Evolutionary conservation across 441 rosid species (phyloP).

Genomic region (Adansonia gregorii): DNA sequence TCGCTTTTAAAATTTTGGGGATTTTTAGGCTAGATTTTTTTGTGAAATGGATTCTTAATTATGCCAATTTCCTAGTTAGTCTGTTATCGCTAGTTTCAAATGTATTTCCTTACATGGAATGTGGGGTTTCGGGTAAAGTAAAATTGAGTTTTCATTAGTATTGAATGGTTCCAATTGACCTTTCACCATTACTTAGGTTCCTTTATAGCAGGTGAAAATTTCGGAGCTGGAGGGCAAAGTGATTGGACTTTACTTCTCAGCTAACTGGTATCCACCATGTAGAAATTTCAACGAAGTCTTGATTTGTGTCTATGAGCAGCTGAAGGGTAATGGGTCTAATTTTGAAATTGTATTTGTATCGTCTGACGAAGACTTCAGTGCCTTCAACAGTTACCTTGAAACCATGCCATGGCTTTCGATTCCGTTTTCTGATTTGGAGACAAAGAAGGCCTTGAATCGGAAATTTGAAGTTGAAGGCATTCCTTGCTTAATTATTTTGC

Average conservation of each 20-base stretch:
- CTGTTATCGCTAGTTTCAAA: background rate
- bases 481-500: slow-evolving; percentile 56
- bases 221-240: slow-evolving; percentile 58
- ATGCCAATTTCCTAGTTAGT: background rate
- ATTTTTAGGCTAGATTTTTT: background rate
- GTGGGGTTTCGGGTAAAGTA: background rate
- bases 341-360: slow-evolving; percentile 63
- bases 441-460: slow-evolving; percentile 50
- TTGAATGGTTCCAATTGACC: background rate
- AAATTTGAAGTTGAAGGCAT: slow-evolving; percentile 57
- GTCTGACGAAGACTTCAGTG: slow-evolving; percentile 53
- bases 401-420: slow-evolving; percentile 68
- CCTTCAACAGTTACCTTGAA: slow-evolving; percentile 51
- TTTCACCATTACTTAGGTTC: background rate
- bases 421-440: slow-evolving; percentile 61
- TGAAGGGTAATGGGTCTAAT: slow-evolving; percentile 40
- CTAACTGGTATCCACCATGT: slow-evolving; percentile 64
- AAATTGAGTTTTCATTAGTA: background rate
- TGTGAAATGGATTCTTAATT: slow-evolving; percentile 10
- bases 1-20: slow-evolving; percentile 15
- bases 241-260: slow-evolving; percentile 63
- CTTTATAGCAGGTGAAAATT: slow-evolving; percentile 45
- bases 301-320: slow-evolving; percentile 40
- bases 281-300: slow-evolving; percentile 45
- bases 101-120: background rate